phyloP scores from a whole-genome alignment of 164 flowering plant genomes.

The Saururus chinensis region DNA sequence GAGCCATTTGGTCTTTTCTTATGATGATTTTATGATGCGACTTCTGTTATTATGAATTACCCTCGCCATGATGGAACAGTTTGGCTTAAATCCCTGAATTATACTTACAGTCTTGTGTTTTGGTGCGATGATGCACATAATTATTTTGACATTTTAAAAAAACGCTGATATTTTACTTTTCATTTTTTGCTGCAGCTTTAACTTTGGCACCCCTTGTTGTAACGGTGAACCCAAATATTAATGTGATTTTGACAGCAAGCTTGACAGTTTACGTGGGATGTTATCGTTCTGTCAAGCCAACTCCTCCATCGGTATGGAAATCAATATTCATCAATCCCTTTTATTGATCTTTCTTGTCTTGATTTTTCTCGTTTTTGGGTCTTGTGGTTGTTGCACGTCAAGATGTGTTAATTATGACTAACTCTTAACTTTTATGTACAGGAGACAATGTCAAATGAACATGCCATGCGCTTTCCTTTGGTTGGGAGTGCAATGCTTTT shows the following conservation, averaged over 20 bases:
- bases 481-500: conserved; percentile 96
- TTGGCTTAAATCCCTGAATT: too few species aligned
- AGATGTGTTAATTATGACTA: background rate
- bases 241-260: conserved; percentile 90
- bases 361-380: background rate
- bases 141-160: background rate
- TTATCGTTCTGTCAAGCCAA: conserved; percentile 88
- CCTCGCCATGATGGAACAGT: too few species aligned
- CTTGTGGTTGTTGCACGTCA: background rate
- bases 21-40: too few species aligned
- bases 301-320: conserved; percentile 84
- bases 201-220: conserved; percentile 82
- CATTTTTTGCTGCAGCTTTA: conserved; percentile 42
- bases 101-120: background rate
- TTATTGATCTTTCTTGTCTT: background rate
- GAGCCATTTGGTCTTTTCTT: too few species aligned
- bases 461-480: conserved; percentile 95
- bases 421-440: conserved; percentile 21
- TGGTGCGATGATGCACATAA: background rate
- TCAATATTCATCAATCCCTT: background rate
- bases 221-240: conserved; percentile 81
- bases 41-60: too few species aligned
- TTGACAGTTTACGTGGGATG: conserved; percentile 90
- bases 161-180: background rate
- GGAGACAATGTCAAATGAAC: conserved; percentile 99